Percentiles rank a stretch among this genome's conserved stretches.
These are phyloP conservation scores for Omphalotus guepiniiformis DNA, from an alignment of 768 basidiomycete species.

Conservation along the genomic window DNA sequence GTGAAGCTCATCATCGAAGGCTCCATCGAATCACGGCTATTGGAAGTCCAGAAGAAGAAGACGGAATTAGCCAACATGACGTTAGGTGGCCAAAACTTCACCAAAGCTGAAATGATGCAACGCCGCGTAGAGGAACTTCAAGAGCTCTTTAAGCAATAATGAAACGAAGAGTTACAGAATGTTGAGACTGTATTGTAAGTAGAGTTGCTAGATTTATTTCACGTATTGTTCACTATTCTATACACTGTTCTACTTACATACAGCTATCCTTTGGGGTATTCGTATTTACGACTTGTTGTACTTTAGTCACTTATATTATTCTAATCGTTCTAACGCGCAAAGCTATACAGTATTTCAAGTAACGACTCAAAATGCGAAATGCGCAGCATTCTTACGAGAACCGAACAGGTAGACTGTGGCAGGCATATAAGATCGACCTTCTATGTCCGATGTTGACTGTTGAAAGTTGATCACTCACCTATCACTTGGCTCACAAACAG, in stretches of 20 bases:
- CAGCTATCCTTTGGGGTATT: background rate
- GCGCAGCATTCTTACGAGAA: conserved; percentile 63
- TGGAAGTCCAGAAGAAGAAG: conserved; percentile 94
- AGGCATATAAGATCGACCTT: background rate
- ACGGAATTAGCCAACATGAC: conserved; percentile 93
- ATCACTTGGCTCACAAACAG: conserved; percentile 77
- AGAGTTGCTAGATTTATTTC: background rate
- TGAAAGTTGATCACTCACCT: conserved; percentile 25
- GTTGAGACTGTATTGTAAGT: background rate
- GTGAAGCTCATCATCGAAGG: conserved; percentile 92
- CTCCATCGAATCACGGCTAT: conserved; percentile 87
- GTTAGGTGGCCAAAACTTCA: conserved; percentile 70
- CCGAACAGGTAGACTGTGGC: conserved; percentile 67
- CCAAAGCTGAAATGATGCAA: conserved; percentile 82
- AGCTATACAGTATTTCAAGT: background rate
- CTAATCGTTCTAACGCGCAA: background rate
- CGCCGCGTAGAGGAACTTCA: conserved; percentile 86
- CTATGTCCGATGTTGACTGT: background rate
- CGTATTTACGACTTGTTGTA: conserved; percentile 4
- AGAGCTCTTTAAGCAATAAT: conserved; percentile 62
- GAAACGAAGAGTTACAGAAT: no score
- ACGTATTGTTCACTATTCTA: conserved; percentile 1
- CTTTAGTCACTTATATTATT: background rate
- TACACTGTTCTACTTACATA: background rate
- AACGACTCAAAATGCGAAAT: conserved; percentile 70